Percentiles rank a stretch among this genome's conserved stretches.
Conservation (phyloP, 495 filamentous ascomycete genomes). For the Pseudevernia furfuracea region DNA sequence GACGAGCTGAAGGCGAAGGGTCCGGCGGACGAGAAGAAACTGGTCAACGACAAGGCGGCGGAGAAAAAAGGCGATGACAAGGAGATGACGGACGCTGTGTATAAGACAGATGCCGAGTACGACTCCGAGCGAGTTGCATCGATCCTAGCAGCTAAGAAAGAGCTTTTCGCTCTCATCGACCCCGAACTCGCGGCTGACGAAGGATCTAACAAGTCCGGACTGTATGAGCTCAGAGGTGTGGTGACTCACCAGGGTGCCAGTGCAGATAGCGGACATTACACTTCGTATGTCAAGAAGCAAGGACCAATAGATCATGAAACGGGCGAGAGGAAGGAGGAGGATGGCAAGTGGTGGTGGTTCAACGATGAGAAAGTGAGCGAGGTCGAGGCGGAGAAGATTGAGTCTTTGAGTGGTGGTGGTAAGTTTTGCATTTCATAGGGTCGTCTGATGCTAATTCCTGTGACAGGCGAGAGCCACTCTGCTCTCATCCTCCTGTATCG, state of each 20-base stretch:
- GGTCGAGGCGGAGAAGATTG: conserved; percentile 85
- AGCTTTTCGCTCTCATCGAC: conserved; percentile 66
- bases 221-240: conserved; percentile 90
- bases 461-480: conserved; percentile 76
- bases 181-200: conserved; percentile 64
- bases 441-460: background rate
- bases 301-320: conserved; percentile 55
- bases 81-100: conserved; percentile 64
- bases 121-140: conserved; percentile 72
- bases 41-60: conserved; percentile 41
- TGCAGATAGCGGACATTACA: conserved; percentile 97
- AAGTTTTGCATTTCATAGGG: conserved; percentile 29
- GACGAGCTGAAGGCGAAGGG: conserved; percentile 46
- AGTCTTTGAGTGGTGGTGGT: conserved; percentile 83
- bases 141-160: conserved; percentile 71
- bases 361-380: conserved; percentile 97
- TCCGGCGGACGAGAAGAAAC: conserved; percentile 44
- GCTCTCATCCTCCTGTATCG: conserved; percentile 88
- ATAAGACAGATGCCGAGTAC: conserved; percentile 88
- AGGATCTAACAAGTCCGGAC: conserved; percentile 80
- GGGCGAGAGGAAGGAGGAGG: conserved; percentile 66
- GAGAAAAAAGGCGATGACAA: conserved; percentile 52
- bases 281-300: conserved; percentile 91
- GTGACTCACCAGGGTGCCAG: conserved; percentile 97
- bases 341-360: conserved; percentile 99